These are phyloP conservation scores for Globisporangium uncinulatum DNA, from an alignment of 352 stramenopile species.

Conservation along the genomic window DNA sequence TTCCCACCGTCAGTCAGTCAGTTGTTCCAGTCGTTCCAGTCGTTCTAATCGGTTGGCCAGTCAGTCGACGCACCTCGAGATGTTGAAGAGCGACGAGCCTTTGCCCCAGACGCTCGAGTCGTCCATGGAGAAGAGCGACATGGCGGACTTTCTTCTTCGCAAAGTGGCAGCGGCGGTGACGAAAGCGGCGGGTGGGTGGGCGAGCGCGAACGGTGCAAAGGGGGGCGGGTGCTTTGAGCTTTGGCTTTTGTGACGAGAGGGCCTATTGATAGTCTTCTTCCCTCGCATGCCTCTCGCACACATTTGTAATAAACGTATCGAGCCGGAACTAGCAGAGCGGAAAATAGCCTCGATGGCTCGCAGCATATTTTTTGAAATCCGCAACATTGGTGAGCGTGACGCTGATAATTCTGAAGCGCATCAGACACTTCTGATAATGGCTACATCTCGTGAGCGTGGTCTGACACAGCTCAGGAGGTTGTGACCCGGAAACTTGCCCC, in stretches of 20 bases:
- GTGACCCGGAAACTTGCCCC: too few species aligned
- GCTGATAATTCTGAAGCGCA: neutral
- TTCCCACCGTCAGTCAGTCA: too few species aligned
- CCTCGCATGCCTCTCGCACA: neutral
- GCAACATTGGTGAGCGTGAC: neutral
- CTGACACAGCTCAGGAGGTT: too few species aligned
- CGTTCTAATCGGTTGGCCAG: too few species aligned
- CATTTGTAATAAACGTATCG: neutral
- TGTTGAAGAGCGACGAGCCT: slow-evolving; percentile 83
- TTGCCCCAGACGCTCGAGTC: slow-evolving; percentile 80
- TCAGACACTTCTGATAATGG: neutral
- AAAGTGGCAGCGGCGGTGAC: too few species aligned
- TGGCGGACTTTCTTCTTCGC: slow-evolving; percentile 11
- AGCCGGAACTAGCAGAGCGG: neutral
- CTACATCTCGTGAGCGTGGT: neutral
- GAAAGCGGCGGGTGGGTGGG: neutral
- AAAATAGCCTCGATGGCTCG: neutral
- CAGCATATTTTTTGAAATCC: neutral
- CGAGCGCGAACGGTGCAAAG: too few species aligned
- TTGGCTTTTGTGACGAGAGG: too few species aligned
- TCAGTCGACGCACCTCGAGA: slow-evolving; percentile 46
- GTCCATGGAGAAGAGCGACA: slow-evolving; percentile 87
- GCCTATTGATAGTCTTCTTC: neutral
- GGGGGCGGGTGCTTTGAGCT: too few species aligned
- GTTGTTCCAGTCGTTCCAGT: too few species aligned